Base-by-base conservation (phyloP, 805 yeast genomes). In the Jamesozyma gamospora region DNA sequence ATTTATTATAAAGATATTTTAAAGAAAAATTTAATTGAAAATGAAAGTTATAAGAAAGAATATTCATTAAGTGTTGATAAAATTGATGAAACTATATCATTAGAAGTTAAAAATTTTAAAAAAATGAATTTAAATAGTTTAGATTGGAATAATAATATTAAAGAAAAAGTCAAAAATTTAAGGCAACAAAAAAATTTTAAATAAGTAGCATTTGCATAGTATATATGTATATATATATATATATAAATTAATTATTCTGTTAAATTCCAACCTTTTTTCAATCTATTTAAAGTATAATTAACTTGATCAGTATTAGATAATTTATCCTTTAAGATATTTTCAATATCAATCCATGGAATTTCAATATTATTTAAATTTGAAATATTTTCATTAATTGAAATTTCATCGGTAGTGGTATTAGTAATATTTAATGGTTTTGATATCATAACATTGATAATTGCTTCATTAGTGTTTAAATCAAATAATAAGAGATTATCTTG, bases 71-170 rank as follows among this genome's bases (percentile, higher is more conserved):
- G 55, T 16, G 44, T 45, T 10, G 62, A 56, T 5, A 49, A 58
- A 21, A 47, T 61, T 2, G 45, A 56, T 16, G 64, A 60, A 31
- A 56, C 63, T 2, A 41, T 64, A 31, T 59, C 67, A 46, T 63
- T 66, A 2, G 71, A 66, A 32, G 53, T 65, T 31, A 58, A 64
- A 39, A 66, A n/a, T 59, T 66, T 45, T 56, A 58, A 40, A 56
- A 58, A 36, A 53, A 58, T 25, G 39, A 39, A 38, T 29, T 21
- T 65, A 3, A 63, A 64, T 17, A 80, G 81, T 2, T 74, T 74
- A 6, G 72, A 68, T 32, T 77, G 82, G 83, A 76, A 77, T 53
- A 73, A 70, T 44, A 72, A 67, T 52, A 65, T 77, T 33, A 69
- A 75, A 36, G 71, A 65, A 45, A 72, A 68, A 49, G 71, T 77